Evolutionary conservation across 2,329 filamentous ascomycete species (phyloP).

Genomic region (Grosmannia penicillata): DNA sequence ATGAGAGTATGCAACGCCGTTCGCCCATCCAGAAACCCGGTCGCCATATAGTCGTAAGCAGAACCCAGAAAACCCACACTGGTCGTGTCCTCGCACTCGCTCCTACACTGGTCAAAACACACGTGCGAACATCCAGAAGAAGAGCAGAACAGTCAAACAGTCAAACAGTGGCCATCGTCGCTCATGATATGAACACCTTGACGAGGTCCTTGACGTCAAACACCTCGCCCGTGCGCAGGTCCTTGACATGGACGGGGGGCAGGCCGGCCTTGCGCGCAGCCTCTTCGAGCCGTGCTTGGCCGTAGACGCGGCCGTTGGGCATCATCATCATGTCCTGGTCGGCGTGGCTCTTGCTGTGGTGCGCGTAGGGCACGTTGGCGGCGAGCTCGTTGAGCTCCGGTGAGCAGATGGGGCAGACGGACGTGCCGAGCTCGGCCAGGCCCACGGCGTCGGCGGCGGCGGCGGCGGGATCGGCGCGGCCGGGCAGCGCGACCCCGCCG

Average conservation of each 20-base stretch:
- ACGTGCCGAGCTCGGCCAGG: slow-evolving; percentile 12
- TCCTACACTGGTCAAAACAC: too few species aligned
- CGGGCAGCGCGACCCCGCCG: too few species aligned
- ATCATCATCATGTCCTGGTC: slow-evolving; percentile 76
- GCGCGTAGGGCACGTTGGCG: slow-evolving; percentile 77
- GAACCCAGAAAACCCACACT: too few species aligned
- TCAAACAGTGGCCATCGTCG: background rate
- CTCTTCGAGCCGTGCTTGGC: slow-evolving; percentile 55
- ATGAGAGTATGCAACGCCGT: too few species aligned
- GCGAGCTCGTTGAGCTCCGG: slow-evolving; percentile 90
- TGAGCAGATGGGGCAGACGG: slow-evolving; percentile 82
- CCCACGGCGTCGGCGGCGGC: slow-evolving; percentile 1
- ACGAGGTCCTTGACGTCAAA: slow-evolving; percentile 49
- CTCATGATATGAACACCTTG: slow-evolving; percentile 80
- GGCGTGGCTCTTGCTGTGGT: slow-evolving; percentile 87
- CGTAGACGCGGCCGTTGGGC: slow-evolving; percentile 78
- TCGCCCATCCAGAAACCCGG: too few species aligned
- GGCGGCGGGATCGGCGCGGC: slow-evolving; percentile 5
- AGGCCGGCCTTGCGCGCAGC: slow-evolving; percentile 71
- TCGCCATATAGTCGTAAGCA: too few species aligned
- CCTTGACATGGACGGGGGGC: slow-evolving; percentile 51
- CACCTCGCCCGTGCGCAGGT: slow-evolving; percentile 60
- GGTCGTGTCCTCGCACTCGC: too few species aligned
- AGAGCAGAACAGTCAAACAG: background rate
- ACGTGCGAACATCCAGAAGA: too few species aligned